These are phyloP conservation scores for Noccaea caerulescens DNA, from an alignment of 345 rosid genomes.

Conservation along the genomic window DNA sequence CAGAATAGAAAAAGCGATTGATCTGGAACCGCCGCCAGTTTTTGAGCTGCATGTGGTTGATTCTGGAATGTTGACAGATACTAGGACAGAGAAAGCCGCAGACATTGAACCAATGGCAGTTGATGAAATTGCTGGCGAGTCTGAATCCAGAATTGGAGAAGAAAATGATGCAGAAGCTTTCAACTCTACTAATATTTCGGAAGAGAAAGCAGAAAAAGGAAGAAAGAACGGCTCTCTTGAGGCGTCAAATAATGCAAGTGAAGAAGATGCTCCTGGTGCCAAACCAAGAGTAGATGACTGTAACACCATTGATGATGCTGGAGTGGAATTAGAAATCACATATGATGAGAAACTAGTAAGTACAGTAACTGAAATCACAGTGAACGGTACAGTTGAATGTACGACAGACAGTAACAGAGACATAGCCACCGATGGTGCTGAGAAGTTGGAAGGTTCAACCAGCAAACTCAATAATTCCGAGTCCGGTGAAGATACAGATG, in stretches of 20 bases:
- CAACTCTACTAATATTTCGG: slow-evolving; percentile 7
- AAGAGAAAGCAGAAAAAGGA: slow-evolving; percentile 33
- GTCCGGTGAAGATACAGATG: slow-evolving; percentile 24
- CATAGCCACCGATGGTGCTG: slow-evolving; percentile 12
- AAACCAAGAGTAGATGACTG: slow-evolving; percentile 26
- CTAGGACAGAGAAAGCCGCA: slow-evolving; percentile 9
- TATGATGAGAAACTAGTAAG: slow-evolving; percentile 37
- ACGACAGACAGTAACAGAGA: slow-evolving; percentile 10
- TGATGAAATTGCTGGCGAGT: slow-evolving; percentile 31
- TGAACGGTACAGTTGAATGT: slow-evolving; percentile 10
- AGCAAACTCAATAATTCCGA: slow-evolving; percentile 18
- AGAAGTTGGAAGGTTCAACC: slow-evolving; percentile 17
- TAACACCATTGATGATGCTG: slow-evolving; percentile 23
- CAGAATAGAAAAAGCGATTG: slow-evolving; percentile 17
- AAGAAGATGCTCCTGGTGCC: slow-evolving; percentile 14
- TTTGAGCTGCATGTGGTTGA: slow-evolving; percentile 32
- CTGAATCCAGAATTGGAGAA: slow-evolving; percentile 23
- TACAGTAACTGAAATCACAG: slow-evolving; percentile 12
- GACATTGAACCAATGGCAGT: slow-evolving; percentile 19
- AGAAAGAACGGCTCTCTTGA: slow-evolving; percentile 18
- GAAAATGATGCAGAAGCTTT: slow-evolving; percentile 25
- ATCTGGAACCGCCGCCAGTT: slow-evolving; percentile 23
- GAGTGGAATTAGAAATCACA: slow-evolving; percentile 36
- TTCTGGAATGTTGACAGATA: slow-evolving; percentile 24
- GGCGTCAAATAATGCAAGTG: slow-evolving; percentile 17